Evolutionary conservation across 352 stramenopile species (phyloP).

Genomic region (Pythium chondricola): DNA sequence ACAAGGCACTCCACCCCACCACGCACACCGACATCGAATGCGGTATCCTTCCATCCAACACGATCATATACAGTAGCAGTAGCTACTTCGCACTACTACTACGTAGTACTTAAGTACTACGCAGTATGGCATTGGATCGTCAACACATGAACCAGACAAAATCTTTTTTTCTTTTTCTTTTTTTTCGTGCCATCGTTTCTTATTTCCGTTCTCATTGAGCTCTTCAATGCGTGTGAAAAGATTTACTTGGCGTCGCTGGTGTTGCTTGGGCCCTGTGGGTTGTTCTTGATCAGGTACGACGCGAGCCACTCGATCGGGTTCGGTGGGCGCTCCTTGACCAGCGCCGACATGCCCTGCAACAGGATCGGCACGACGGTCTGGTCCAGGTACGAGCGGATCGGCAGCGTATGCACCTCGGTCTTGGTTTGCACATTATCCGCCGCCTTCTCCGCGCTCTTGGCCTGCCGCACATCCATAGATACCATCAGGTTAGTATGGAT

Average conservation of each 20-base stretch:
- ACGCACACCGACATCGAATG: no score
- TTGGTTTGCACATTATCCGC: conserved; percentile 78
- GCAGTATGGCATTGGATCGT: no score
- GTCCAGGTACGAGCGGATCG: conserved; percentile 97
- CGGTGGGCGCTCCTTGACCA: conserved; percentile 95
- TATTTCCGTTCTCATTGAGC: background rate
- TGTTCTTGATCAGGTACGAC: conserved; percentile 95
- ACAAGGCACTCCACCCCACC: no score
- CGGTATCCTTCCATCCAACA: no score
- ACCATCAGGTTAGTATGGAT: no score
- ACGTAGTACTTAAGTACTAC: no score
- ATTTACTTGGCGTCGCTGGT: conserved; percentile 53
- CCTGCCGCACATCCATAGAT: no score
- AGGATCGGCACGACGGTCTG: conserved; percentile 98
- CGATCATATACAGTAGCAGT: no score
- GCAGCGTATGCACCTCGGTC: conserved; percentile 89
- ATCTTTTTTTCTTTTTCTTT: background rate
- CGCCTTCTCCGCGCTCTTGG: conserved; percentile 66
- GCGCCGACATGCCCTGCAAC: conserved; percentile 95
- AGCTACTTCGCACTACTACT: no score
- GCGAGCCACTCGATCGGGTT: conserved; percentile 98
- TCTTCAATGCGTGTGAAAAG: background rate
- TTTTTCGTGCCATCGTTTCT: conserved; percentile 1
- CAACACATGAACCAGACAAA: background rate
- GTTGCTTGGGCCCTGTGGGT: conserved; percentile 82